Evolutionary conservation across 768 basidiomycete species (phyloP), one percentile per base, ranked within the genome.

Genomic region (Suillus decipiens): DNA sequence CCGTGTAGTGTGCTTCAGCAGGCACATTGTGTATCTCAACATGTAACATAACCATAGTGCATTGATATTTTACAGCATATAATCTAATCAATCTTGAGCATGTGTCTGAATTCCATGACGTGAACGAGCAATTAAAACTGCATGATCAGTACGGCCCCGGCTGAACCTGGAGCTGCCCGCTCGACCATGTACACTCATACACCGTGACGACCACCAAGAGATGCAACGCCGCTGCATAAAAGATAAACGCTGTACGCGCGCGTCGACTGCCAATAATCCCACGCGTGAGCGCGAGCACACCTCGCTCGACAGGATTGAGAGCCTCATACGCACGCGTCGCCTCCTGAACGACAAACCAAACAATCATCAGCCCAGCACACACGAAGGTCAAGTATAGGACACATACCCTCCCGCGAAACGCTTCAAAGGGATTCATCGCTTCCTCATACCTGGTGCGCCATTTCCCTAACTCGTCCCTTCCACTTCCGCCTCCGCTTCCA

Each of bases 391-490:
- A 33, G 22, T 36, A 62, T 5, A 58, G 64, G 34, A 5, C 7
- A 85, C 95, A 67, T 69, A 97, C 96, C 74, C 95, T 82, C 1
- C 96, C 95, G 66, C 95, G 87, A 83, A 99, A 99, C 8, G 91
- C 95, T 75, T 98, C 96, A 72, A 99, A 99, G 0, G 97, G 96
- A 71, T 99, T 99, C 87, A 99, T 95, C 59, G 93, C 87, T 76
- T 97, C 93, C 72, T 99, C 96, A 71, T 99, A 99, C 73, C 95
- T 83, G 66, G 89, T 85, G 56, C 89, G 87, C 76, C 99, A 99
- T 72, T 88, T 92, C 69, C 90, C 89, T 74, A 99, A 87, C 68
- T 93, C 93, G 68, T 90, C 91, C 72, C 81, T 31, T 79, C 77
- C 33, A 79, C 71, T 58, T 73, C 45, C 48, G 31, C 81, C 66